Conservation (phyloP, 495 filamentous ascomycete genomes). For the Aspergillus sclerotiicarbonarius region DNA sequence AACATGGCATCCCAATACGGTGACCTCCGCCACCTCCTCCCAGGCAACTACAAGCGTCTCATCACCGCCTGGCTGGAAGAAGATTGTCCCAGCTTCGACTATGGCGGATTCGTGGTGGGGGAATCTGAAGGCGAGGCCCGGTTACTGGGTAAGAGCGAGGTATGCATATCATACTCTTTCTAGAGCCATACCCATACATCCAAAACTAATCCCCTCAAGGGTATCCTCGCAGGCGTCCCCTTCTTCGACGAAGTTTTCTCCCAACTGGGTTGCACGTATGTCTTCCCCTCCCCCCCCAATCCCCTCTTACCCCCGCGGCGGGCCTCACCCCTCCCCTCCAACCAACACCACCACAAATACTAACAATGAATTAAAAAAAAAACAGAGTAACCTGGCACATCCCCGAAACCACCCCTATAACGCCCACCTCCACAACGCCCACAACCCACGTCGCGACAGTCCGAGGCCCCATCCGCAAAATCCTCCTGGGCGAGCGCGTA, state of each 20-base stretch:
- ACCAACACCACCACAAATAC: background rate
- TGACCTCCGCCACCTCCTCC: conserved; percentile 76
- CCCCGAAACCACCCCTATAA: conserved; percentile 69
- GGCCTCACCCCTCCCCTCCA: background rate
- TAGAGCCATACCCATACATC: background rate
- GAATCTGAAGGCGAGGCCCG: conserved; percentile 72
- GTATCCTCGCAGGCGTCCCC: conserved; percentile 86
- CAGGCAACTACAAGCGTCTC: conserved; percentile 74
- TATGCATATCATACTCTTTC: conserved; percentile 23
- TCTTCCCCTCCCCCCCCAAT: conserved; percentile 8
- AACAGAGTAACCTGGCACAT: conserved; percentile 79
- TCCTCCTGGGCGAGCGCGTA: conserved; percentile 89
- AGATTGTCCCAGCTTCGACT: conserved; percentile 94
- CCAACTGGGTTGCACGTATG: conserved; percentile 79
- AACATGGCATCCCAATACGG: conserved; percentile 66
- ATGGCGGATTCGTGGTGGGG: conserved; percentile 95
- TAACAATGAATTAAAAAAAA: no score
- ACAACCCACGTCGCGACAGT: conserved; percentile 71
- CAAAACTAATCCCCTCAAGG: conserved; percentile 34
- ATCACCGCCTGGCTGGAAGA: conserved; percentile 87
- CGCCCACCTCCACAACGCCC: conserved; percentile 58
- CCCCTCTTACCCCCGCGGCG: no score
- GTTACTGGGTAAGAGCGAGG: conserved; percentile 80
- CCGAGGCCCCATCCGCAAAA: conserved; percentile 75
- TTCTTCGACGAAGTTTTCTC: conserved; percentile 94